Evolutionary conservation across 768 basidiomycete genomes (phyloP), one percentile per base, ranked within the genome.

Genomic region (Trametes punicea): DNA sequence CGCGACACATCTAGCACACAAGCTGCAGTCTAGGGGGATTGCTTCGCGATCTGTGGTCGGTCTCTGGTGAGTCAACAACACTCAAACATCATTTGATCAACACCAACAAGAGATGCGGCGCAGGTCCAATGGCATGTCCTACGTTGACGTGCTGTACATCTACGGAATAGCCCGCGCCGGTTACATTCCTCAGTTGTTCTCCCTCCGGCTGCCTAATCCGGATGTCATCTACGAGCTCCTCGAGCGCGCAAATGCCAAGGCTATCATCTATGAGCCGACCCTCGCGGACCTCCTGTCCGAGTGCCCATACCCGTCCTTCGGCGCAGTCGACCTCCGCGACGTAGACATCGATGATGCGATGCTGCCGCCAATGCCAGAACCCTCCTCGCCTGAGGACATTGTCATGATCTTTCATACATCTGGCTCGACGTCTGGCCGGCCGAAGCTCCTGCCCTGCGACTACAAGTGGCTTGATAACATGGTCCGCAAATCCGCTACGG

Each of bases 371-470:
- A 71, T 84, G 48, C 67, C 25, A 63, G 83, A 85, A 46, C 40
- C 60, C 4, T 18, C 45, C 4, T 27, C 36, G 11, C 54, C 55
- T 7, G 55, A 57, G 25, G 80, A 82, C 52, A 67, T 73, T 20
- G 75, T 75, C 44, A 81, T 88, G 73, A 74, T 87, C 48, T 88
- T 87, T 74, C 87, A 87, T 68, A 88, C 87, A 6, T 83, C 82
- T 52, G 87, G 87, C 9, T 87, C 86, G 40, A 88, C 87, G 13
- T 88, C 85, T 26, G 87, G 87, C 47, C 84, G 80, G 64, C 87
- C 87, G 0, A 88, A 88, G 64, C 81, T 88, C 41, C 84, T 89
- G 0, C 85, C 81, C 11, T 83, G 83, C 68, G 82, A 71, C 66
- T 81, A 80, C 63, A 76, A 73, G 36, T 88, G 85, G 85, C 55